phyloP scores from a whole-genome alignment of 345 rosid species.

The Anastatica hierochuntica region DNA sequence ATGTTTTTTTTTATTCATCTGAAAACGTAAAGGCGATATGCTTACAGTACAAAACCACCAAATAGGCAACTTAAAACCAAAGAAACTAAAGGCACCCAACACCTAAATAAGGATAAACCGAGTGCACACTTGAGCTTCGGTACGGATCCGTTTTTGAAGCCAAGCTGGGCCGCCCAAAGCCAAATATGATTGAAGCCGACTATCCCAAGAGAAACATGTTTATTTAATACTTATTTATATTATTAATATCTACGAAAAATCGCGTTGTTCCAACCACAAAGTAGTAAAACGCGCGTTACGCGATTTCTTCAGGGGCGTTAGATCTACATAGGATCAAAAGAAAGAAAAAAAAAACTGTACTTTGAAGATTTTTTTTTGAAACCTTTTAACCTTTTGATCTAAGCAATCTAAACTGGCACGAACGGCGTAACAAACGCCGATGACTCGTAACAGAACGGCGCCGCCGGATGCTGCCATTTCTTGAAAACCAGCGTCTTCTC shows the following conservation, averaged over 20 bases:
- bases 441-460: slow-evolving; percentile 55
- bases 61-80: too few relatives aligned
- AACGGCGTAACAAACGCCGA: slow-evolving; percentile 39
- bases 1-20: too few relatives aligned
- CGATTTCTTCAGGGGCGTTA: slow-evolving; percentile 11
- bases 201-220: too few relatives aligned
- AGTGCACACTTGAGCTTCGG: too few relatives aligned
- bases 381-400: slow-evolving; percentile 22
- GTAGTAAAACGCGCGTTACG: slow-evolving; percentile 9
- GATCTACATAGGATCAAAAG: slow-evolving; percentile 1
- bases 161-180: too few relatives aligned
- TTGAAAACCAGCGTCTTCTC: slow-evolving; percentile 41
- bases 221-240: not conserved
- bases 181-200: too few relatives aligned
- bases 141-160: too few relatives aligned
- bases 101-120: too few relatives aligned
- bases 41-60: too few relatives aligned
- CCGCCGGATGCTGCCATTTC: slow-evolving; percentile 96
- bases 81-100: too few relatives aligned
- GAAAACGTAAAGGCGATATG: too few relatives aligned
- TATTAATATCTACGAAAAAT: slow-evolving; percentile 8
- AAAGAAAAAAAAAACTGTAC: slow-evolving; percentile 14
- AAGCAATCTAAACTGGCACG: slow-evolving; percentile 44
- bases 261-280: slow-evolving; percentile 22
- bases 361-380: not conserved